Conservation (phyloP, 257 asterid genomes). For the Parsonsia alboflavescens region DNA sequence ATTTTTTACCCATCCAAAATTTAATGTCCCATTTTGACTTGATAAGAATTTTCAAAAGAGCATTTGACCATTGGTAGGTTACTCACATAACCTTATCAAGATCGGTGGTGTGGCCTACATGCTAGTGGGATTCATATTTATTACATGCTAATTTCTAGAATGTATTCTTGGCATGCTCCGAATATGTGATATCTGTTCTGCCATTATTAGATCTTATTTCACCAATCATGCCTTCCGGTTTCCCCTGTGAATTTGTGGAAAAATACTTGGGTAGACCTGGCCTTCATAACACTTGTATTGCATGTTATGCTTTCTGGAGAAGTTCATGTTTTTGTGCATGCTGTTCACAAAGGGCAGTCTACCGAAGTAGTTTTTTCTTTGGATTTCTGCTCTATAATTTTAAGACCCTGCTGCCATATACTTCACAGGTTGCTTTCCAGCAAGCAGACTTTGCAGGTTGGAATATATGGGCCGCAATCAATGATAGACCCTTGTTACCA, state of each 20-base stretch:
- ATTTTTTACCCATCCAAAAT: background rate
- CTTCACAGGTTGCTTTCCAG: conserved; percentile 84
- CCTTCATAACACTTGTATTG: background rate
- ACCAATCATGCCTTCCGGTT: background rate
- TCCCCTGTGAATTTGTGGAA: background rate
- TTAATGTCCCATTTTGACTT: background rate
- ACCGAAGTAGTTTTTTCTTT: background rate
- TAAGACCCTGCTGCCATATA: conserved; percentile 14
- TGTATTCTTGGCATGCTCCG: background rate
- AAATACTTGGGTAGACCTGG: background rate
- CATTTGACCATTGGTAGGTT: background rate
- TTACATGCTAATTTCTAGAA: background rate
- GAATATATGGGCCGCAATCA: conserved; percentile 98
- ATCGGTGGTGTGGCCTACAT: background rate
- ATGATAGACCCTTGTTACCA: conserved; percentile 80
- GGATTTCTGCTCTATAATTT: background rate
- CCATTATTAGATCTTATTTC: background rate
- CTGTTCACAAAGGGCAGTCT: background rate
- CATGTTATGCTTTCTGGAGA: background rate
- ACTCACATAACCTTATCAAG: background rate
- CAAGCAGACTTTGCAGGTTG: conserved; percentile 98
- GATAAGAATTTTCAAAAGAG: background rate
- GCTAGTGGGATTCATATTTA: too few species aligned
- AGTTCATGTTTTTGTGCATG: background rate
- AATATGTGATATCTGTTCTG: background rate